A percentile compares a stretch with the other conserved stretches of the same genome.
phyloP scores from a whole-genome alignment of 768 basidiomycete genomes.

The Tricholoma sp. region DNA sequence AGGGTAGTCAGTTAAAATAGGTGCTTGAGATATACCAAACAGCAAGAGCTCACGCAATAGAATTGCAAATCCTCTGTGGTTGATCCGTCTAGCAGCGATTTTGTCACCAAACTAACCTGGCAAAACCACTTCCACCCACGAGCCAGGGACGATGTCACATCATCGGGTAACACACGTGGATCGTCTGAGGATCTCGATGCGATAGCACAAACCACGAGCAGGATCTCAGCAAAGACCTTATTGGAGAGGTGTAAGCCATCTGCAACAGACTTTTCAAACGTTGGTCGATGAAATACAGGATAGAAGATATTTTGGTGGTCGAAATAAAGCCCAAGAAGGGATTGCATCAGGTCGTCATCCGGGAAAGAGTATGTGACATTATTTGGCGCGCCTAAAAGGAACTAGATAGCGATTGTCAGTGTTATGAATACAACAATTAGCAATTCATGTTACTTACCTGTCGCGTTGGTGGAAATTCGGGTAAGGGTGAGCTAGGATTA shows the following conservation, averaged over 20 bases:
- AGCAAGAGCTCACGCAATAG: slow-evolving; percentile 41
- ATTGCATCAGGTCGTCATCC: slow-evolving; percentile 40
- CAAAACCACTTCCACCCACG: slow-evolving; percentile 64
- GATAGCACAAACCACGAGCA: slow-evolving; percentile 69
- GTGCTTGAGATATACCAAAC: neutral
- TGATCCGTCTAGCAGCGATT: slow-evolving; percentile 54
- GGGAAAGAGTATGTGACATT: slow-evolving; percentile 39
- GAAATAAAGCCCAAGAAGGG: slow-evolving; percentile 67
- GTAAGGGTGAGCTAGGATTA: slow-evolving; percentile 10
- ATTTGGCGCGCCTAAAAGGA: slow-evolving; percentile 3
- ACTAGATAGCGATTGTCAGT: slow-evolving; percentile 11
- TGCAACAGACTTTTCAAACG: slow-evolving; percentile 49
- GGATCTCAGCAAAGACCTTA: slow-evolving; percentile 47
- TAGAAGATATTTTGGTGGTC: slow-evolving; percentile 43
- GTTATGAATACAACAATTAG: too few species aligned
- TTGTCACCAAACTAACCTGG: slow-evolving; percentile 58
- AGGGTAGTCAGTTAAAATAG: neutral
- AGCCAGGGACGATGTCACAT: slow-evolving; percentile 35
- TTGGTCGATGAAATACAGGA: slow-evolving; percentile 70
- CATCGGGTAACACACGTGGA: slow-evolving; percentile 42
- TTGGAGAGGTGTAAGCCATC: slow-evolving; percentile 49
- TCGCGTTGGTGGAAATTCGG: neutral
- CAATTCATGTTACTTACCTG: neutral
- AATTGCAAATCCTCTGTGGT: slow-evolving; percentile 71
- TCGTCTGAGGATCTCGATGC: slow-evolving; percentile 59